phyloP scores from a whole-genome alignment of 2,329 filamentous ascomycete species.

The Colletotrichum gloeosporioides region DNA sequence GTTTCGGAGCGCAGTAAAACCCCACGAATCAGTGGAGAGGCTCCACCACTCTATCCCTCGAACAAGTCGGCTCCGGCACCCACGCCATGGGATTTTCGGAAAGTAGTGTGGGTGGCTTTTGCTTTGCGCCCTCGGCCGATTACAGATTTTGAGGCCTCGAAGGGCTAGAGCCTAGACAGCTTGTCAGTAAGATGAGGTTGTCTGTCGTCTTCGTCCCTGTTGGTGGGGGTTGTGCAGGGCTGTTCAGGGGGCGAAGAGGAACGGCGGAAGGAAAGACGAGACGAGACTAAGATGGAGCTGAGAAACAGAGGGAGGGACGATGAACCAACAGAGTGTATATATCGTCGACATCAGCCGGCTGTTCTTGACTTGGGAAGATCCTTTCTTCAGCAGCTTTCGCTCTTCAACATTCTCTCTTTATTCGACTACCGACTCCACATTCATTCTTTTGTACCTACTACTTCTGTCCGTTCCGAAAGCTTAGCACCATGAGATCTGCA shows the following conservation, averaged over 20 bases:
- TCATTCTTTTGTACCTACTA: conserved; percentile 4
- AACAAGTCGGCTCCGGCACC: conserved; percentile 2
- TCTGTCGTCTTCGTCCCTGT: background rate
- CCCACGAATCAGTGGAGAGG: conserved; percentile 15
- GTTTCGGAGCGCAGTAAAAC: background rate
- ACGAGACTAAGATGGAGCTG: background rate
- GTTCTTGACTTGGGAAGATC: background rate
- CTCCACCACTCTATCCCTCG: conserved; percentile 2
- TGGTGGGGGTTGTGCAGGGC: background rate
- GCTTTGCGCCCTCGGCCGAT: background rate
- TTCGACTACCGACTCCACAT: background rate
- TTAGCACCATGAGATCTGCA: conserved; percentile 3
- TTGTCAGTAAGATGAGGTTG: conserved; percentile 4
- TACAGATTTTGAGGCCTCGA: background rate
- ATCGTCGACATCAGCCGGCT: background rate
- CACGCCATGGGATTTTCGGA: background rate
- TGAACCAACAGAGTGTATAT: conserved; percentile 1
- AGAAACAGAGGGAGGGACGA: background rate
- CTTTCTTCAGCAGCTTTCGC: conserved; percentile 1
- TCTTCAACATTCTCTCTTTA: conserved; percentile 7
- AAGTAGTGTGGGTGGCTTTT: background rate
- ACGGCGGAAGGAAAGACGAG: background rate
- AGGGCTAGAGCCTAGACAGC: background rate
- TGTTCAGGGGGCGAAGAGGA: background rate
- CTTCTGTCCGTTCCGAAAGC: background rate